Conservation (phyloP, 345 rosid genomes). For the Brassica rapa region DNA sequence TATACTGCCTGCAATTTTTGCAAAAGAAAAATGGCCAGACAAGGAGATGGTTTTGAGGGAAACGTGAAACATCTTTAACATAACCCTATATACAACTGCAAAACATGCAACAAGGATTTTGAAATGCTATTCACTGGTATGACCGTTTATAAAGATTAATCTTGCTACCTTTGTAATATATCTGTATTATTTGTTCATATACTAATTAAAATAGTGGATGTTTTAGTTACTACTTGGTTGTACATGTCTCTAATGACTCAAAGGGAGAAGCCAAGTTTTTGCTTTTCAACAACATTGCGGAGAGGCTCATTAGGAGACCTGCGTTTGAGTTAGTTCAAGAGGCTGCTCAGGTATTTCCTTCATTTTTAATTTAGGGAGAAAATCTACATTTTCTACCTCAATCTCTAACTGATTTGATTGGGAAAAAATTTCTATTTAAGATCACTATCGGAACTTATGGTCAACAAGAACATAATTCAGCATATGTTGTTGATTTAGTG, state of each 20-base stretch:
- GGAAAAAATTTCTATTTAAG: not conserved
- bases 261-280: not conserved
- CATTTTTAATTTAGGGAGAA: too few relatives aligned
- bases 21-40: not conserved
- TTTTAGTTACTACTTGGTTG: too few relatives aligned
- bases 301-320: not conserved
- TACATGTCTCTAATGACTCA: not conserved
- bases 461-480: not conserved
- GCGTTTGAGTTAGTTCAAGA: not conserved
- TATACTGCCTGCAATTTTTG: not conserved
- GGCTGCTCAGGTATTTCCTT: not conserved
- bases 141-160: too few relatives aligned
- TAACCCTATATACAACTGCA: not conserved
- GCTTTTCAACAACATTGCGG: not conserved
- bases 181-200: too few relatives aligned
- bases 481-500: not conserved
- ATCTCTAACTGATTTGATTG: not conserved
- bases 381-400: not conserved
- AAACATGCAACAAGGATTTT: not conserved
- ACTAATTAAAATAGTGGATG: not conserved
- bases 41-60: not conserved
- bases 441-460: not conserved
- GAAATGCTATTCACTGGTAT: too few relatives aligned
- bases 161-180: too few relatives aligned
- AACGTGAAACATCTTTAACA: not conserved